Evolutionary conservation across 768 basidiomycete species (phyloP).

Genomic region (Aureoboletus auriporus): DNA sequence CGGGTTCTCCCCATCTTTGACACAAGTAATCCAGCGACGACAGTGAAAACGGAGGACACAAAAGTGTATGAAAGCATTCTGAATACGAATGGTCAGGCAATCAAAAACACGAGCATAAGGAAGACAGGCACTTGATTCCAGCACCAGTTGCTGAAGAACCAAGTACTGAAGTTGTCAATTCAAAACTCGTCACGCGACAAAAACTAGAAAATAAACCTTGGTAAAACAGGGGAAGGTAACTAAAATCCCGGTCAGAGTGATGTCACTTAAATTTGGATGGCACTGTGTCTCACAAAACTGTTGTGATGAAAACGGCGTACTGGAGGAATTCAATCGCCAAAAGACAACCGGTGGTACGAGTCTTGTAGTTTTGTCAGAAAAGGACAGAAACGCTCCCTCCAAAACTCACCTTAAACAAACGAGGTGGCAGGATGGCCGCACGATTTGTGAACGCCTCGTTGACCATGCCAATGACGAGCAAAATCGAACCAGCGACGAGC

Average conservation of each 20-base stretch:
- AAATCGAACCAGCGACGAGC: constrained; percentile 47
- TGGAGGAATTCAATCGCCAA: constrained; percentile 59
- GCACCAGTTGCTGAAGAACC: constrained; percentile 71
- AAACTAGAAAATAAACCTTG: constrained; percentile 35
- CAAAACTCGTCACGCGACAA: not conserved
- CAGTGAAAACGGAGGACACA: constrained; percentile 49
- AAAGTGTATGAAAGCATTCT: constrained; percentile 76
- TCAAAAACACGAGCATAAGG: not conserved
- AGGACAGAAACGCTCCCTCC: not conserved
- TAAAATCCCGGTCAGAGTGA: constrained; percentile 1
- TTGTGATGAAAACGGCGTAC: constrained; percentile 55
- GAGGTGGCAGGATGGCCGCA: constrained; percentile 69
- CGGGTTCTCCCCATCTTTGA: constrained; percentile 56
- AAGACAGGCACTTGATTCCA: constrained; percentile 62
- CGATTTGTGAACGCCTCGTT: constrained; percentile 61
- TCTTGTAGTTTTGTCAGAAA: constrained; percentile 34
- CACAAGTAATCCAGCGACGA: constrained; percentile 53
- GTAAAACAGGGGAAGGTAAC: constrained; percentile 72
- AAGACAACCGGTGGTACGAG: constrained; percentile 64
- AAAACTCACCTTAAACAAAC: constrained; percentile 57
- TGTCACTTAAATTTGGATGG: too few relatives aligned
- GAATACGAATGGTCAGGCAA: not conserved
- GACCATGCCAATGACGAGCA: constrained; percentile 47
- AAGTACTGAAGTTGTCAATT: constrained; percentile 35
- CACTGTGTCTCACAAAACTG: constrained; percentile 21